Conservation (phyloP, 495 filamentous ascomycete species). For the Cetradonia linearis region DNA sequence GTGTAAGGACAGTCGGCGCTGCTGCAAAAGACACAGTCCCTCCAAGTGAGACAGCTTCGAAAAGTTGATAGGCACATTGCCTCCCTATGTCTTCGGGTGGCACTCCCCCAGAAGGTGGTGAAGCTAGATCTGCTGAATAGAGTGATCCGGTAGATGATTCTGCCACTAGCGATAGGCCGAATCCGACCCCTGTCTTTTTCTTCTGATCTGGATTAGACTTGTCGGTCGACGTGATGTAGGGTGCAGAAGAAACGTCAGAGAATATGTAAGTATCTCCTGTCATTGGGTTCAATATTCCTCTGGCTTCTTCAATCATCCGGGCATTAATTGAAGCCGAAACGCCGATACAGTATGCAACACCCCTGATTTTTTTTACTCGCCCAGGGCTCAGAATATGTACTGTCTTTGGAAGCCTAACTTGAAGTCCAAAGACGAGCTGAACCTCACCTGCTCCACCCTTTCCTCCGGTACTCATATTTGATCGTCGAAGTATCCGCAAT, state of each 20-base stretch:
- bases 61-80: conserved; percentile 76
- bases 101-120: conserved; percentile 67
- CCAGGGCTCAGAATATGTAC: conserved; percentile 80
- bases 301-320: conserved; percentile 82
- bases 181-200: conserved; percentile 71
- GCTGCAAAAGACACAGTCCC: conserved; percentile 68
- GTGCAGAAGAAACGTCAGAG: conserved; percentile 64
- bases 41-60: conserved; percentile 71
- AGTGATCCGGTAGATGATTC: conserved; percentile 78
- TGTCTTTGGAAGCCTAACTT: conserved; percentile 87
- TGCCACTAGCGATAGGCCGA: conserved; percentile 80
- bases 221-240: conserved; percentile 52
- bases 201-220: conserved; percentile 50
- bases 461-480: conserved; percentile 61
- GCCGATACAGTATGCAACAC: conserved; percentile 85
- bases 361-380: conserved; percentile 76
- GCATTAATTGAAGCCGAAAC: conserved; percentile 86
- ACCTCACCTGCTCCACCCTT: conserved; percentile 82
- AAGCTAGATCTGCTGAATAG: conserved; percentile 78
- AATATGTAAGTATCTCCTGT: conserved; percentile 79
- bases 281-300: conserved; percentile 78
- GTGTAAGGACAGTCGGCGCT: conserved; percentile 58
- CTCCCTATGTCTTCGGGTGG: conserved; percentile 84
- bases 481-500: conserved; percentile 67
- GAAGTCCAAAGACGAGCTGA: conserved; percentile 81